Evolutionary conservation across 1,139 yeast species (phyloP).

Genomic region (Pichia sp.): DNA sequence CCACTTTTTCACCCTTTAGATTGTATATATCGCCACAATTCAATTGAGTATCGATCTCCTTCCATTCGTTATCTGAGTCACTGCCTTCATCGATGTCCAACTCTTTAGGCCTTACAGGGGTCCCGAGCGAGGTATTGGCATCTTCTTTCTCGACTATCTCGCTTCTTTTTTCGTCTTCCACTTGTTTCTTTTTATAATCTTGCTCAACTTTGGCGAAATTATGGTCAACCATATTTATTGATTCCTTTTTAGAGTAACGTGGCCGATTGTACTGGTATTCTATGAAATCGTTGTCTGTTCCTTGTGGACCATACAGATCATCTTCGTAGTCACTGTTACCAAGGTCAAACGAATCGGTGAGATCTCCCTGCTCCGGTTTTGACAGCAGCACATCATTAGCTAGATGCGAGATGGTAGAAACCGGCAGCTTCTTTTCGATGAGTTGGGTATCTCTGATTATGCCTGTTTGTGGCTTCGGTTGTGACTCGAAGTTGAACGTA

Average conservation of each 20-base stretch:
- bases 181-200: neutral
- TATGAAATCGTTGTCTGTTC: constrained; percentile 11
- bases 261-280: constrained; percentile 19
- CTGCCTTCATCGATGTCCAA: constrained; percentile 16
- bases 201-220: constrained; percentile 12
- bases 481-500: neutral
- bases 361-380: neutral
- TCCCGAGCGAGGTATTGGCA: neutral
- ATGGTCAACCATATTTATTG: constrained; percentile 18
- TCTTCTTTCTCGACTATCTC: neutral
- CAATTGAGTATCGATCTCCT: constrained; percentile 48
- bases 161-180: neutral
- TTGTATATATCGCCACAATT: constrained; percentile 47
- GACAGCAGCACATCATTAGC: neutral
- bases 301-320: constrained; percentile 4
- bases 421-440: constrained; percentile 5
- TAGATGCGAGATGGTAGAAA: constrained; percentile 1
- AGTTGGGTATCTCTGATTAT: constrained; percentile 11
- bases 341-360: constrained; percentile 2
- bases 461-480: neutral
- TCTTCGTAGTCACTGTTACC: constrained; percentile 1
- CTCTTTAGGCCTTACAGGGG: constrained; percentile 9
- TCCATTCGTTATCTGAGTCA: constrained; percentile 41
- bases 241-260: constrained; percentile 10
- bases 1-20: constrained; percentile 47